phyloP scores from a whole-genome alignment of 192 early-diverging fungal species.

The Linnemannia schmuckeri region DNA sequence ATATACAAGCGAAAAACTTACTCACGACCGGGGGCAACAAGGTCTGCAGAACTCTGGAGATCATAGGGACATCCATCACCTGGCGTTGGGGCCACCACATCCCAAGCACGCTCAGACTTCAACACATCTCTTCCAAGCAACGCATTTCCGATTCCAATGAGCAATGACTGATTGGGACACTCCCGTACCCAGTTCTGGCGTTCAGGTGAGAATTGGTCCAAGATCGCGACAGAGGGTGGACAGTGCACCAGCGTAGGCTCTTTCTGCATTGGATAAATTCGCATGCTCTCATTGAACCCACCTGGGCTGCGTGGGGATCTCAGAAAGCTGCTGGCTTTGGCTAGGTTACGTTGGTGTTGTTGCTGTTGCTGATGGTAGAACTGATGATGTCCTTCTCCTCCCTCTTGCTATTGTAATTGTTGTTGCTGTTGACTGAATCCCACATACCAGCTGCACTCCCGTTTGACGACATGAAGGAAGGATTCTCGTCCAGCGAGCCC shows the following conservation, averaged over 20 bases:
- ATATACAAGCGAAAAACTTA: neutral
- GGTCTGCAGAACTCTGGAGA: neutral
- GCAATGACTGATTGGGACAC: conserved; percentile 6
- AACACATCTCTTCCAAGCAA: neutral
- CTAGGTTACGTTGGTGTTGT: neutral
- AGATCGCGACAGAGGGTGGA: conserved; percentile 28
- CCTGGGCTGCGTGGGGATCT: conserved; percentile 19
- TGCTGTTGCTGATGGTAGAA: neutral
- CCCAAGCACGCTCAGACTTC: conserved; percentile 27
- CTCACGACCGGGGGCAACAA: neutral
- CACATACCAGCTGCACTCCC: conserved; percentile 8
- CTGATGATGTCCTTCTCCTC: too few species aligned
- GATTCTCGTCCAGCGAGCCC: conserved; percentile 39
- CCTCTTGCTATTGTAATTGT: neutral
- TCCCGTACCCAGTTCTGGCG: conserved; percentile 33
- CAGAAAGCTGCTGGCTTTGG: conserved; percentile 24
- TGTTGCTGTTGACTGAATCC: conserved; percentile 13
- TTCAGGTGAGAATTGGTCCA: conserved; percentile 50
- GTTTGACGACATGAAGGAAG: conserved; percentile 39
- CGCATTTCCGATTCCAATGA: neutral
- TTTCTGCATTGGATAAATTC: conserved; percentile 9
- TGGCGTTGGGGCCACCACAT: neutral
- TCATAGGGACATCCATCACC: conserved; percentile 7
- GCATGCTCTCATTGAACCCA: conserved; percentile 10
- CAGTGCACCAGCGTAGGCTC: conserved; percentile 43